Base-by-base conservation (phyloP, 805 yeast genomes). In the Zygoascus ofunaensis region DNA sequence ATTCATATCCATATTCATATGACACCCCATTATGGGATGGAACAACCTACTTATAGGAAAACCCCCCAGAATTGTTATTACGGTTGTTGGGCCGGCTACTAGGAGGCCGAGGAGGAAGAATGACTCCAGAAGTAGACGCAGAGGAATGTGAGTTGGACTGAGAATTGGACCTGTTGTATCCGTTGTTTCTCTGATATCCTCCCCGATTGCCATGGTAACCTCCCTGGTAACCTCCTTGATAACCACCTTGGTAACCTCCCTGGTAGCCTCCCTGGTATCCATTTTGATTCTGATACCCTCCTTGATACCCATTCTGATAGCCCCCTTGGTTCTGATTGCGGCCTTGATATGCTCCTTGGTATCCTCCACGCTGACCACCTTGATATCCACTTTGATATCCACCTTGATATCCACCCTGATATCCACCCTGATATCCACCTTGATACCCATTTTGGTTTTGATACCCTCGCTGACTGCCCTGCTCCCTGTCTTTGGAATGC, bases 371-470 rank as follows among this genome's bases (percentile, higher is more conserved):
- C 12, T 47, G 36, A 26, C 22, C 10, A 5, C 35, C 42, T 17
- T 38, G 30, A 28, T 26, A 24, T 17, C 33, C 34, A n/a, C n/a
- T n/a, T 12, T 30, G 36, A 32, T 48, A 23, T 17, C 55, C 50
- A 28, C 52, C 49, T 23, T 41, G 46, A 43, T 56, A 45, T 21
- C 51, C 44, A 26, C 50, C 48, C 32, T 48, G 43, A 41, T 46
- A 41, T 30, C 57, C 49, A 17, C 58, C 53, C 30, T 53, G 54
- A 37, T 39, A 21, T 10, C 47, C 43, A 23, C 50, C 52, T 21
- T 35, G 38, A 37, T 37, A 22, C 37, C 42, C 45, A 14, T 53
- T 46, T 20, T 55, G 44, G 21, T 51, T 41, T 41, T 52, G 44
- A 39, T 52, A 32, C 21, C 47, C 43, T 49, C 42, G 41, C 45